phyloP scores from a whole-genome alignment of 192 early-diverging fungal genomes.

The Coemansia erecta region DNA sequence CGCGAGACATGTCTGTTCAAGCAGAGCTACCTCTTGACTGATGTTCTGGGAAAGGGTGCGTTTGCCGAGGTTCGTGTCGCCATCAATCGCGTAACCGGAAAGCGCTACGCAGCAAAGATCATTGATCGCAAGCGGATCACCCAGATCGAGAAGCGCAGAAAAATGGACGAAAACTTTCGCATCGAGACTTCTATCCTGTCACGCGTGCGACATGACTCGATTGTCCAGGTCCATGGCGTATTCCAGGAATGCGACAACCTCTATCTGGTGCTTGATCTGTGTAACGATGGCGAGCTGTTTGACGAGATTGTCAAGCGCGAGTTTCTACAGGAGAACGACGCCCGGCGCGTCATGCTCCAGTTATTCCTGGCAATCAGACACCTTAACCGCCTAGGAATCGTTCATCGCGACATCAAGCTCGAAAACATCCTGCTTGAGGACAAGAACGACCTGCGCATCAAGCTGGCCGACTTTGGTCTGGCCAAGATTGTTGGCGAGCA shows the following conservation, averaged over 20 bases:
- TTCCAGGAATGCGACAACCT: constrained; percentile 50
- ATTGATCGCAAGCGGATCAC: constrained; percentile 60
- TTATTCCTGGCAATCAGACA: constrained; percentile 74
- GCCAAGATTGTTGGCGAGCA: constrained; percentile 77
- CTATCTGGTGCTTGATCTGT: constrained; percentile 57
- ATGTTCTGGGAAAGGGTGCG: constrained; percentile 46
- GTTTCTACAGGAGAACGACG: constrained; percentile 72
- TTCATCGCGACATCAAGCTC: constrained; percentile 79
- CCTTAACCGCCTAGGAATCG: constrained; percentile 65
- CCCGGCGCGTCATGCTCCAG: constrained; percentile 75
- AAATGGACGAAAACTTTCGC: constrained; percentile 48
- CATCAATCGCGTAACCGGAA: constrained; percentile 62
- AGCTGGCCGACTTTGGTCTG: constrained; percentile 95
- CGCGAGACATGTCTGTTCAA: constrained; percentile 46
- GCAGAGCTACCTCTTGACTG: constrained; percentile 42
- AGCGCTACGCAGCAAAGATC: constrained; percentile 72
- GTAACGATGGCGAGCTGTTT: constrained; percentile 88
- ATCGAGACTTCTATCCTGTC: constrained; percentile 51
- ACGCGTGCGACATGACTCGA: constrained; percentile 45
- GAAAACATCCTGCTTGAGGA: constrained; percentile 74
- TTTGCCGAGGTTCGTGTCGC: constrained; percentile 72
- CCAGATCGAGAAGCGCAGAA: constrained; percentile 36
- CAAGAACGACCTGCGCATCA: constrained; percentile 62
- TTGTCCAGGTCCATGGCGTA: constrained; percentile 51
- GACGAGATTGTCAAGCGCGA: constrained; percentile 82